Conservation (phyloP, 192 early-diverging fungal species). For the Backusella macrospora region DNA sequence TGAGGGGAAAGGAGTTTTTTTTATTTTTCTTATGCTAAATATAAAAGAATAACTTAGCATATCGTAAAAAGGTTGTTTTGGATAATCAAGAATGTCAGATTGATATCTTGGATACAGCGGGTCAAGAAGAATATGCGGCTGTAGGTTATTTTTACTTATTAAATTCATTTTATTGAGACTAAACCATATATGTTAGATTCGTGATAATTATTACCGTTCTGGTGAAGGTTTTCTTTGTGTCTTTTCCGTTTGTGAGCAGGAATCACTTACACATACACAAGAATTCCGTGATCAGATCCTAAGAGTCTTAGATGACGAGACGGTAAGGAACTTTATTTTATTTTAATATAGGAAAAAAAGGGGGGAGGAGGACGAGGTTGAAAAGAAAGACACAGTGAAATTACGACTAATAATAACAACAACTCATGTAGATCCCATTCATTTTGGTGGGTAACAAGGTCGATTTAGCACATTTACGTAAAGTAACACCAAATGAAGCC, state of each 20-base stretch:
- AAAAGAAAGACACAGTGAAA: no score
- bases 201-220: slow-evolving; percentile 86
- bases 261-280: slow-evolving; percentile 78
- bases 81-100: slow-evolving; percentile 81
- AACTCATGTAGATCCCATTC: slow-evolving; percentile 62
- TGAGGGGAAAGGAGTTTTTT: not conserved
- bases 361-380: no score
- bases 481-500: slow-evolving; percentile 66
- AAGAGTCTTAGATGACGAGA: slow-evolving; percentile 82
- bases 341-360: no score
- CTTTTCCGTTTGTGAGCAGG: slow-evolving; percentile 82
- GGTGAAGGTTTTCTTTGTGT: slow-evolving; percentile 89
- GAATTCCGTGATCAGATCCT: slow-evolving; percentile 90
- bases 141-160: slow-evolving; percentile 31
- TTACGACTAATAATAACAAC: no score
- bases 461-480: slow-evolving; percentile 63
- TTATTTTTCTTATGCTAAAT: not conserved
- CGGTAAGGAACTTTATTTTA: slow-evolving; percentile 36
- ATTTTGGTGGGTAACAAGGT: slow-evolving; percentile 85
- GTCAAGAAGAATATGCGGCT: slow-evolving; percentile 91
- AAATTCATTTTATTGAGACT: no score
- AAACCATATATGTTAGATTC: slow-evolving; percentile 51
- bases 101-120: slow-evolving; percentile 90
- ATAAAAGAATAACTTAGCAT: no score
- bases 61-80: slow-evolving; percentile 79